Percentiles rank a stretch among this genome's conserved stretches.
These are phyloP conservation scores for Boletus albobrunnescens DNA, from an alignment of 1,284 basidiomycete genomes.

Conservation along the genomic window DNA sequence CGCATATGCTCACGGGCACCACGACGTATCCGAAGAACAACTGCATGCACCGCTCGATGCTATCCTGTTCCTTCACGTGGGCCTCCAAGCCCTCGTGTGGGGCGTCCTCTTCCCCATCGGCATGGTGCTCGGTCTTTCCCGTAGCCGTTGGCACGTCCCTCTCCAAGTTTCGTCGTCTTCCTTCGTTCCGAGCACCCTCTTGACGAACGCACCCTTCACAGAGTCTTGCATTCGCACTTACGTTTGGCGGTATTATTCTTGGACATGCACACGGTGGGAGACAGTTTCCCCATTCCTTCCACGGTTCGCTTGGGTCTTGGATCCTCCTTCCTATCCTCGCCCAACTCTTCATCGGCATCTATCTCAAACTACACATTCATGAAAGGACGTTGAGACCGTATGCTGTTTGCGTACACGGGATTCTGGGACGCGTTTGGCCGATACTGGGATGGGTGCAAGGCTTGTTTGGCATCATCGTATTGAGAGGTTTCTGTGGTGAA, in stretches of 20 bases:
- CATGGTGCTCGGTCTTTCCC: conserved; percentile 80
- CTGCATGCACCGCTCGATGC: conserved; percentile 67
- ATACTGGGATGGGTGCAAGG: conserved; percentile 87
- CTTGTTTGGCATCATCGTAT: conserved; percentile 66
- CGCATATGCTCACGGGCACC: conserved; percentile 54
- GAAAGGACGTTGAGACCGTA: conserved; percentile 75
- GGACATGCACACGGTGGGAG: conserved; percentile 82
- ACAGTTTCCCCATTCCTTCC: conserved; percentile 65
- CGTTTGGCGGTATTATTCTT: conserved; percentile 67
- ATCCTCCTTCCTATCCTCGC: conserved; percentile 61
- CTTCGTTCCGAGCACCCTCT: not conserved
- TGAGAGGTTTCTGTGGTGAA: conserved; percentile 68
- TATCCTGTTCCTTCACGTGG: conserved; percentile 78
- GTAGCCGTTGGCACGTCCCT: conserved; percentile 83
- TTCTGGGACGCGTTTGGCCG: conserved; percentile 84
- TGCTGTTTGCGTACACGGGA: conserved; percentile 70
- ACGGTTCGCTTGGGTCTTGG: conserved; percentile 69
- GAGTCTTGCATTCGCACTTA: conserved; percentile 65
- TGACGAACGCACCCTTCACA: conserved; percentile 31
- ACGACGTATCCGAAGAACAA: conserved; percentile 62
- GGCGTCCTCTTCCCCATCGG: conserved; percentile 80
- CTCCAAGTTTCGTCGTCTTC: conserved; percentile 53
- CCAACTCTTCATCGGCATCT: conserved; percentile 78
- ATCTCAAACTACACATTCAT: conserved; percentile 90
- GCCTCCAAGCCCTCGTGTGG: conserved; percentile 74